Evolutionary conservation across 371 early-diverging fungal genomes (phyloP).

Genomic region (Paraphysoderma sedebokerense): DNA sequence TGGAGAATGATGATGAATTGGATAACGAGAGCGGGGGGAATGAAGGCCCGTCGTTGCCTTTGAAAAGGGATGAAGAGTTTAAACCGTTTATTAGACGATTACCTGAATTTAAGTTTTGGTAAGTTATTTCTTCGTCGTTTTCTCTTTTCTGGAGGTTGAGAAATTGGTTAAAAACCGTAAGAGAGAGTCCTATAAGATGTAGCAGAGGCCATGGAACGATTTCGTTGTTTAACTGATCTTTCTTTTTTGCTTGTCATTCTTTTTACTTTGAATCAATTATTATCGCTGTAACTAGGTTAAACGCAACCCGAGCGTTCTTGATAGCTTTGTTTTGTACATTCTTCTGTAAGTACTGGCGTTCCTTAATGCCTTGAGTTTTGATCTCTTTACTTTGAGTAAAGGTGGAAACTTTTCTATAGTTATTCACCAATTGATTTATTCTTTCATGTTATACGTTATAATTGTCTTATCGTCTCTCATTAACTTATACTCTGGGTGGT

Average conservation of each 20-base stretch:
- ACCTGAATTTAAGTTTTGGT: conserved; percentile 99
- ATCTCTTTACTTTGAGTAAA: background rate
- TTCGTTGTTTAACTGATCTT: background rate
- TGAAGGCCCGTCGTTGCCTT: conserved; percentile 49
- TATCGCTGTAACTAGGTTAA: conserved; percentile 32
- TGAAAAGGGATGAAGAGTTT: conserved; percentile 87
- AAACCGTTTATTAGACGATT: conserved; percentile 94
- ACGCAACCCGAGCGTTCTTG: conserved; percentile 56
- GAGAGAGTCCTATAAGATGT: too few relatives aligned
- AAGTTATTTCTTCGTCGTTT: conserved; percentile 7
- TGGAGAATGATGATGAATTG: conserved; percentile 51
- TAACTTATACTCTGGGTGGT: background rate
- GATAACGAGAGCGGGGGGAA: conserved; percentile 35
- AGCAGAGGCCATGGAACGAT: background rate
- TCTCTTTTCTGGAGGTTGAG: conserved; percentile 3
- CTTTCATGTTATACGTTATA: conserved; percentile 5
- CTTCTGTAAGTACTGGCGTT: conserved; percentile 20
- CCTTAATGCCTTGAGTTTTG: background rate
- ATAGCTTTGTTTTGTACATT: conserved; percentile 70
- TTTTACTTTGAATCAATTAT: background rate
- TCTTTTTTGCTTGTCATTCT: too few relatives aligned
- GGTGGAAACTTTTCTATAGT: background rate
- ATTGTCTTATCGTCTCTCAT: conserved; percentile 4
- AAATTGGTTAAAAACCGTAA: too few relatives aligned
- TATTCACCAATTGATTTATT: too few relatives aligned